Evolutionary conservation across 345 rosid species (phyloP).

Genomic region (Populus alba): DNA sequence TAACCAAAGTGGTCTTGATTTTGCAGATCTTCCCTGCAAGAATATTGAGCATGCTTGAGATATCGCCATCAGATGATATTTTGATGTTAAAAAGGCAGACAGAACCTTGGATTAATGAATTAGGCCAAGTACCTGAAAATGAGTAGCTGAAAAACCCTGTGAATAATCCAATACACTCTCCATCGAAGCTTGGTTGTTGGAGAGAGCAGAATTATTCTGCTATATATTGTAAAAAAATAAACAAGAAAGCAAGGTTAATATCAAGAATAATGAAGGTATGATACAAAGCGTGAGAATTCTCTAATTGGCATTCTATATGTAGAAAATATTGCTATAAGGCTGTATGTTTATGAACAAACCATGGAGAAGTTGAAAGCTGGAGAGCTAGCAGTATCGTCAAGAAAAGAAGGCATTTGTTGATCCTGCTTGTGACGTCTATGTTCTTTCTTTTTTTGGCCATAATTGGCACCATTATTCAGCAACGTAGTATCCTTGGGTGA

Average conservation of each 20-base stretch:
- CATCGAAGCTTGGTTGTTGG: conserved; percentile 39
- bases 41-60: neutral
- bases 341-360: conserved; percentile 26
- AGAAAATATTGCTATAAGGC: neutral
- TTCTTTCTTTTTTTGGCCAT: conserved; percentile 41
- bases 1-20: conserved; percentile 39
- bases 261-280: neutral
- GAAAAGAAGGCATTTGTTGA: conserved; percentile 44
- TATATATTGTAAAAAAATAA: neutral
- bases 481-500: conserved; percentile 15
- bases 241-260: neutral
- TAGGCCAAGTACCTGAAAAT: conserved; percentile 50
- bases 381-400: conserved; percentile 95
- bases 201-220: conserved; percentile 39
- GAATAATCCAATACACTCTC: conserved; percentile 59
- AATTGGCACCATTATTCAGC: conserved; percentile 21
- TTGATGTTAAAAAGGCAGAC: neutral
- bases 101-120: neutral
- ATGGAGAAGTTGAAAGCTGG: conserved; percentile 50
- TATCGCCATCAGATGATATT: conserved; percentile 9
- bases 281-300: neutral
- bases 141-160: conserved; percentile 65
- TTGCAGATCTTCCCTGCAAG: conserved; percentile 51
- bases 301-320: neutral
- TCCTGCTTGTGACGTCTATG: conserved; percentile 27